Base-by-base conservation (phyloP, 257 asterid species). In the Solanum etuberosum region DNA sequence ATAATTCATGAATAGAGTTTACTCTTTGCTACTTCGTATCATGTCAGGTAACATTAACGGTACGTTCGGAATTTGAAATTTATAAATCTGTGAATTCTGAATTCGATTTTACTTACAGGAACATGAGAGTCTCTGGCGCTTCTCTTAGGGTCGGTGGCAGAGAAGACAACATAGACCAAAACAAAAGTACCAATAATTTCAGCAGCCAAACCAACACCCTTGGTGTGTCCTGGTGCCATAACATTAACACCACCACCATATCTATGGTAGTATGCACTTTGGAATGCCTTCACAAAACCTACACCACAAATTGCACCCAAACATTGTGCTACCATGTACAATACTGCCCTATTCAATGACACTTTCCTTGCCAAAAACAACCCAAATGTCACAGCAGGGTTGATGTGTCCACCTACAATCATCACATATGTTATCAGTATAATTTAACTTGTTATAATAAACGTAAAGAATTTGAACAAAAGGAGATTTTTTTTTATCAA, bases 131-230 rank as follows among this genome's bases (percentile, higher is more conserved):
- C 98, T 89, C 96, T 89, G 15, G 98, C 98, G 21, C 38, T 94
- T 76, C 98, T 93, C 89, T 94, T 94, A 5, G 98, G 98, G 73
- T 94, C 96, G 51, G 98, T 94, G 34, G 98, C 98, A 8, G 98
- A 90, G 94, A 94, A 94, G 61, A 94, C 97, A 13, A 95, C 93
- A 93, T 94, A 94, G n/a, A 93, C 97, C 91, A 94, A 86, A 83
- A 94, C 98, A 61, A 94, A 94, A 84, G 98, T 94, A 7, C 98
- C 98, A 13, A 94, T 94, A 15, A 94, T 94, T 92, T 94, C 98
- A 42, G 98, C 96, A 14, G 92, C 94, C 91, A 94, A 88, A 6
- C 95, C 98, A 2, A 87, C 91, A 9, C 96, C 98, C 35, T 48
- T 92, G 88, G 87, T 90, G 93, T 94, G 89, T 38, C 95, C 98